Percentiles rank a stretch among this genome's conserved stretches.
phyloP scores from a whole-genome alignment of 805 yeast species.

The Lipomyces spencermartinsiae region DNA sequence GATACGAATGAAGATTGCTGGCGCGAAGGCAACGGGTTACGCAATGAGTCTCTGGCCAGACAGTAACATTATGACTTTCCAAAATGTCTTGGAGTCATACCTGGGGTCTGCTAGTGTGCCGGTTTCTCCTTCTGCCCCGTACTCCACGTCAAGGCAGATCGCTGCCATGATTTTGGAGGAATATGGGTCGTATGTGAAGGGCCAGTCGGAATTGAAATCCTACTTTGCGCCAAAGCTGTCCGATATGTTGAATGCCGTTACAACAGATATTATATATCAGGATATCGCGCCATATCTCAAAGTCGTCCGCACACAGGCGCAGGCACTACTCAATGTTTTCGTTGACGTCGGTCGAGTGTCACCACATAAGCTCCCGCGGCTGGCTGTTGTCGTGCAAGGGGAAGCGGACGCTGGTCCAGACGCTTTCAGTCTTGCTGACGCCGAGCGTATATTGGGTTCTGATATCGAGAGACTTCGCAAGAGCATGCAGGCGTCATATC shows the following conservation, averaged over 20 bases:
- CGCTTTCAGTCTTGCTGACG: conserved; percentile 82
- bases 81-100: conserved; percentile 17
- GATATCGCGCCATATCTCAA: conserved; percentile 87
- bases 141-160: conserved; percentile 81
- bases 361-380: conserved; percentile 71
- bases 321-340: conserved; percentile 79
- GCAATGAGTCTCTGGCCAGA: conserved; percentile 41
- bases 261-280: conserved; percentile 60
- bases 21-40: conserved; percentile 77
- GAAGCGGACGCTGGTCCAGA: conserved; percentile 93
- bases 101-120: conserved; percentile 14
- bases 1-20: conserved; percentile 73
- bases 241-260: conserved; percentile 21
- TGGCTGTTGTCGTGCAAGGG: conserved; percentile 92
- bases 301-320: conserved; percentile 85
- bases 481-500: conserved; percentile 67
- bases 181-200: conserved; percentile 43
- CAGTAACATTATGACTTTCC: conserved; percentile 29
- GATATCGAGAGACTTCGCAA: conserved; percentile 70
- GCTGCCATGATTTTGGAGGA: conserved; percentile 75
- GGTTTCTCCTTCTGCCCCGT: conserved; percentile 50
- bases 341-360: conserved; percentile 77
- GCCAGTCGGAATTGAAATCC: conserved; percentile 18
- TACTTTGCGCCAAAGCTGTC: conserved; percentile 14
- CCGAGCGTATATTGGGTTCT: conserved; percentile 69